Base-by-base conservation (phyloP, 164 flowering plant genomes). In the Nymphaea thermarum region DNA sequence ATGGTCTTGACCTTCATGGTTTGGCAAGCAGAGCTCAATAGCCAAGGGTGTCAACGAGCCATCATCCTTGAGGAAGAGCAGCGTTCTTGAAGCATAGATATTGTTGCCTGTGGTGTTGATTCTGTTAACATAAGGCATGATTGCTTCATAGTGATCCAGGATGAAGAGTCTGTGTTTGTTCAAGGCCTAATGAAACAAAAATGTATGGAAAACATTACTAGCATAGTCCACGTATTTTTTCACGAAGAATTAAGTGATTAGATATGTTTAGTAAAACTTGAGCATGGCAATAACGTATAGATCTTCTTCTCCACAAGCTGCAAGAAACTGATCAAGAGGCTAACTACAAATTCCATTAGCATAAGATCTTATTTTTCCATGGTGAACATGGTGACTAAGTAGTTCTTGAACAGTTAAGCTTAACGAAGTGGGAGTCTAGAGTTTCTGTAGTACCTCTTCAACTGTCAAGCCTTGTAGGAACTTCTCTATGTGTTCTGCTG, bases 11-110 rank as follows among this genome's bases (percentile, higher is more conserved):
- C 95, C 97, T 60, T 86, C 81, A 51, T 84, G 84, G 73, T 89
- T 93, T n/a, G 97, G 96, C 66, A 86, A 77, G 77, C 96, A 91
- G 68, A 94, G 67, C 71, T 94, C 97, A 59, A 94, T 91, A 6
- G 91, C 98, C 67, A 91, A 67, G 18, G 96, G 98, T 71, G 82
- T 87, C 71, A 94, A 70, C n/a, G 87, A 85, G 14, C 90, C 93
- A 66, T 91, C 85, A 43, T 87, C 87, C 78, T 83, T 78, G 44
- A 88, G 80, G 15, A 91, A 77, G 61, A 91, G 86, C 55, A 94
- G 66, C 0, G 97, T 89, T 72, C 97, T 81, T 10, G 82, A 74
- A 12, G 98, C 98, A 70, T 89, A 94, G 0, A 82, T 82, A 81
- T 89, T 89, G 42, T 94, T 83, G 53, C 53, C 53, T 5, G 70